Base-by-base conservation (phyloP, 306 rosid genomes). In the Lathyrus aphaca region DNA sequence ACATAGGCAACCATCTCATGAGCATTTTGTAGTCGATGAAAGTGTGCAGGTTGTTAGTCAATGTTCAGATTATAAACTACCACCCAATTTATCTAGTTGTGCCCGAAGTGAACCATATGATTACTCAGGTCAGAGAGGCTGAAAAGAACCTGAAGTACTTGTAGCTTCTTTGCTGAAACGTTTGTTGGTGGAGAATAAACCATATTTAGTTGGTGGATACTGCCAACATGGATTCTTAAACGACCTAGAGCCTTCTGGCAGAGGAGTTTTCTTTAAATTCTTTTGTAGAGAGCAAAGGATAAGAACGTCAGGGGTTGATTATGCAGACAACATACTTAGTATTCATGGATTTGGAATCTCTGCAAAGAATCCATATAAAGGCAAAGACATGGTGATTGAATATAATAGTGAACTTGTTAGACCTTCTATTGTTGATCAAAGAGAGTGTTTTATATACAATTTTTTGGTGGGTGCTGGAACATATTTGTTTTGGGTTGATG, bases 301-400 rank as follows among this genome's bases (percentile, higher is more conserved):
- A 77, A 88, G 79, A 73, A 78, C 84, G 66, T 79, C 88, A 79
- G 86, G 81, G 85, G 79, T 68, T 65, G 89, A 83, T 65, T 73
- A 84, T 73, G 90, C 89, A n/a, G 67, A 87, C 19, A 83, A 59
- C 82, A 84, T 94, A 85, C 92, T 89, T 74, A 87, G 97, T 45
- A 94, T 94, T 80, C 99, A 94, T 86, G 99, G 99, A 75, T 94
- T 90, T 89, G 99, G 99, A 66, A 94, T 94, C 83, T 94, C 91
- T 65, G 85, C 99, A 32, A 94, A 94, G 88, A 91, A 87, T 79
- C 95, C 99, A 64, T 88, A 88, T 78, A 91, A 91, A 89, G 99
- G 97, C 11, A 97, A 97, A 66, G 99, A 94, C 77, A 94, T 94
- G 99, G 99, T 94, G n/a, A n/a, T n/a, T n/a, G n/a, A n/a, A n/a